Percentiles rank a stretch among this genome's conserved stretches.
phyloP scores from a whole-genome alignment of 1,139 yeast species.

The Pichia sp. region DNA sequence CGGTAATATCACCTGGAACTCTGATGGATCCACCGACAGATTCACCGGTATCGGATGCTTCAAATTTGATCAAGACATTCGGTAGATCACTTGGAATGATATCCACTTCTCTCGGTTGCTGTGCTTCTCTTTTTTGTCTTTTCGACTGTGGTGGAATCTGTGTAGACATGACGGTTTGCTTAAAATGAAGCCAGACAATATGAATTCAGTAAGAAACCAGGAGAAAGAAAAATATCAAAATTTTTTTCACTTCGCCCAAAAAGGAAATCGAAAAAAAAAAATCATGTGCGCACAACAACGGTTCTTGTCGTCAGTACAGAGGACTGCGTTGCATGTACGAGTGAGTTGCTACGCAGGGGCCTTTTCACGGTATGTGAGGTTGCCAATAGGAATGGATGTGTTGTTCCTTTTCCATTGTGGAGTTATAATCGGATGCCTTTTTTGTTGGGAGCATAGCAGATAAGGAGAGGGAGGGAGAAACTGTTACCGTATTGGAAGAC shows the following conservation, averaged over 20 bases:
- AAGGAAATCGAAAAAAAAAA: not conserved
- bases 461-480: no score
- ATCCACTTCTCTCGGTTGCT: constrained; percentile 67
- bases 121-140: constrained; percentile 79
- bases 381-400: no score
- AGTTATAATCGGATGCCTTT: no score
- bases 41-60: constrained; percentile 94
- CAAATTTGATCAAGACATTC: constrained; percentile 79
- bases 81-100: constrained; percentile 75
- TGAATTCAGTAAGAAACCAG: not conserved
- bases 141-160: constrained; percentile 90
- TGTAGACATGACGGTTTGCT: constrained; percentile 61
- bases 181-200: no score
- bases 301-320: no score
- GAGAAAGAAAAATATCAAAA: constrained; percentile 1
- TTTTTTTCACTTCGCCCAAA: not conserved
- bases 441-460: no score
- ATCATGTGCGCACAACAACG: not conserved
- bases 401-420: no score
- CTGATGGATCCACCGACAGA: constrained; percentile 75
- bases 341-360: no score
- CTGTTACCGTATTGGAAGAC: no score
- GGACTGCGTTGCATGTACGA: no score
- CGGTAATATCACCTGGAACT: constrained; percentile 86
- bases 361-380: no score